Evolutionary conservation across 2,329 filamentous ascomycete genomes (phyloP).

Genomic region (Pestalotiopsis sp.): DNA sequence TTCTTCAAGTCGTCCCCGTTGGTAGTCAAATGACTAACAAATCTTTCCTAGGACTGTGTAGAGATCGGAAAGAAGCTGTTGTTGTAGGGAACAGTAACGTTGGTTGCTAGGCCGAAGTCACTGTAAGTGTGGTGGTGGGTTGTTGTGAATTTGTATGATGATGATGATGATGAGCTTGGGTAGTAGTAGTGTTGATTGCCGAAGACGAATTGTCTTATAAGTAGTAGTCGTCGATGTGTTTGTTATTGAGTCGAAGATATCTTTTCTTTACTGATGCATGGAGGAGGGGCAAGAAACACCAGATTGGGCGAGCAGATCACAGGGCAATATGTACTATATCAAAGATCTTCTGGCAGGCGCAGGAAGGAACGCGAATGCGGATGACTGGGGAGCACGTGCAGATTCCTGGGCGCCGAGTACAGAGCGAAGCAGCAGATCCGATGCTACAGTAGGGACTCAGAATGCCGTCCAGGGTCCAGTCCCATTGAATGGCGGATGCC

Average conservation of each 20-base stretch:
- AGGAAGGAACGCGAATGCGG: neutral
- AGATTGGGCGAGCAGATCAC: neutral
- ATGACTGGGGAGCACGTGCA: neutral
- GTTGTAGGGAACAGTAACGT: neutral
- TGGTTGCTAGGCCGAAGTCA: neutral
- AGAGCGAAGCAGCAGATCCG: neutral
- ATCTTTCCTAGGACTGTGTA: neutral
- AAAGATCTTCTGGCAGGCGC: neutral
- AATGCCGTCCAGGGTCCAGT: neutral
- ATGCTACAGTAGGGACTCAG: neutral
- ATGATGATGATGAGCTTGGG: neutral
- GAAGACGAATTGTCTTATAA: neutral
- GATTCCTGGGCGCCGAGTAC: too few species aligned
- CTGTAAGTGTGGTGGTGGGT: neutral
- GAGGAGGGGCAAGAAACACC: neutral
- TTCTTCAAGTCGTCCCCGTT: neutral
- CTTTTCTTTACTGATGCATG: neutral
- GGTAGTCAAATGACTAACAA: neutral
- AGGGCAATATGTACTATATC: constrained; percentile 2
- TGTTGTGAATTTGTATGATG: neutral
- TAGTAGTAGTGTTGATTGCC: neutral
- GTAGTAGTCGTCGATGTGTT: neutral
- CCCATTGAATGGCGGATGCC: constrained; percentile 1
- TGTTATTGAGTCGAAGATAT: neutral
- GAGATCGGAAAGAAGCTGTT: neutral